Percentiles rank a stretch among this genome's conserved stretches.
These are phyloP conservation scores for Gossypium trilobum DNA, from an alignment of 441 rosid species.

Conservation along the genomic window DNA sequence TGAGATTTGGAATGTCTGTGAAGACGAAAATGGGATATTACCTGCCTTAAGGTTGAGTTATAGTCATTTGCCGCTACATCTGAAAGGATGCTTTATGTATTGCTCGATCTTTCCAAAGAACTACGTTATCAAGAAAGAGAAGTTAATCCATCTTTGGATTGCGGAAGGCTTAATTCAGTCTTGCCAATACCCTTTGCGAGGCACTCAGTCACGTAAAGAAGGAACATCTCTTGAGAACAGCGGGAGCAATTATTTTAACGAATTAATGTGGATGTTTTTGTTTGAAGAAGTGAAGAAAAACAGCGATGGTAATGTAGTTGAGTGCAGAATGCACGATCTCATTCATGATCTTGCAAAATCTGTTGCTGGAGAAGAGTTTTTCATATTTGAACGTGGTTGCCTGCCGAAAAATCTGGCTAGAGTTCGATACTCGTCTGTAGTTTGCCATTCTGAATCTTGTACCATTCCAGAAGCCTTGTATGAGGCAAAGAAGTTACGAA, in stretches of 20 bases:
- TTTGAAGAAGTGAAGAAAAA: background rate
- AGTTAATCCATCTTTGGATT: conserved; percentile 10
- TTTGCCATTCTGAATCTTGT: conserved; percentile 2
- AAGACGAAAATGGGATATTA: background rate
- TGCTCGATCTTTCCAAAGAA: conserved; percentile 10
- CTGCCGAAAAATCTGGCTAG: background rate
- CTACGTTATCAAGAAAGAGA: background rate
- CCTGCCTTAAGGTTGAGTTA: background rate
- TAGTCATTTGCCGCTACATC: background rate
- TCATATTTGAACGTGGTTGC: background rate
- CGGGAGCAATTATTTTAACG: background rate
- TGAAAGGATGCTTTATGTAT: conserved; percentile 7
- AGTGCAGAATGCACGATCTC: background rate
- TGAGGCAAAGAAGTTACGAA: conserved; percentile 18
- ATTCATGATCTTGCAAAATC: conserved; percentile 1
- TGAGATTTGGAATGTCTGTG: background rate
- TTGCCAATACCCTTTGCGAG: too few species aligned
- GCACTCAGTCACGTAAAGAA: background rate
- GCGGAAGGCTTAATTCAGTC: conserved; percentile 4
- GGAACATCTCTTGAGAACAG: background rate
- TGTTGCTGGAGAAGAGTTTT: background rate
- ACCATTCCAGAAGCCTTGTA: conserved; percentile 12
- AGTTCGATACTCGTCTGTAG: conserved; percentile 2
- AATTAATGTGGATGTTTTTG: background rate
- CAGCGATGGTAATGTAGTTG: background rate